A percentile compares a stretch with the other conserved stretches of the same genome.
Conservation (phyloP, 352 stramenopile species). For the Globisporangium yorkense region DNA sequence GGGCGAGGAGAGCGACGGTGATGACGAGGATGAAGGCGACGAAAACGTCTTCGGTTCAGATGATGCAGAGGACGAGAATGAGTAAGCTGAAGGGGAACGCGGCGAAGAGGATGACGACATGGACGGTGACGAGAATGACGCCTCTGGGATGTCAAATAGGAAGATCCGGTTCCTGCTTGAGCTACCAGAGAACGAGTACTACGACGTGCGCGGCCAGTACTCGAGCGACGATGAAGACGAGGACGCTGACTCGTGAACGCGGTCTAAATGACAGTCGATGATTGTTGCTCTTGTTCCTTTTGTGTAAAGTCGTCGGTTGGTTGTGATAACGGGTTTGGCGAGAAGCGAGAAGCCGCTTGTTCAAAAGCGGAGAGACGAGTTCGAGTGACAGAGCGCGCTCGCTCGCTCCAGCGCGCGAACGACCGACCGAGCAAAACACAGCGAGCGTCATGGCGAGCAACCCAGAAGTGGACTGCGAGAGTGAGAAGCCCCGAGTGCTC, state of each 20-base stretch:
- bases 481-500: conserved; percentile 23
- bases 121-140: conserved; percentile 19
- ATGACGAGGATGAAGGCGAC: conserved; percentile 43
- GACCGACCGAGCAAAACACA: neutral
- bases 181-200: conserved; percentile 62
- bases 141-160: conserved; percentile 34
- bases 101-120: conserved; percentile 26
- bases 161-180: conserved; percentile 71
- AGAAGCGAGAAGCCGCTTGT: neutral
- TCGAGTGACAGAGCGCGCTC: too few relatives aligned
- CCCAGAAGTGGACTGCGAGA: conserved; percentile 28
- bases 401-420: too few relatives aligned
- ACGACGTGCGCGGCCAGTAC: conserved; percentile 69
- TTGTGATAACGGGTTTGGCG: too few relatives aligned
- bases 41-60: conserved; percentile 40
- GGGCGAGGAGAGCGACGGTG: conserved; percentile 35
- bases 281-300: neutral
- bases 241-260: conserved; percentile 32
- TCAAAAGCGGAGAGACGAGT: too few relatives aligned
- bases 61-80: conserved; percentile 25
- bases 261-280: neutral
- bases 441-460: conserved; percentile 25
- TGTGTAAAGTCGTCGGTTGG: too few relatives aligned
- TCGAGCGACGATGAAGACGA: conserved; percentile 74
- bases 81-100: conserved; percentile 6